Conservation (phyloP, 2,329 filamentous ascomycete species). For the Gremmenia infestans region DNA sequence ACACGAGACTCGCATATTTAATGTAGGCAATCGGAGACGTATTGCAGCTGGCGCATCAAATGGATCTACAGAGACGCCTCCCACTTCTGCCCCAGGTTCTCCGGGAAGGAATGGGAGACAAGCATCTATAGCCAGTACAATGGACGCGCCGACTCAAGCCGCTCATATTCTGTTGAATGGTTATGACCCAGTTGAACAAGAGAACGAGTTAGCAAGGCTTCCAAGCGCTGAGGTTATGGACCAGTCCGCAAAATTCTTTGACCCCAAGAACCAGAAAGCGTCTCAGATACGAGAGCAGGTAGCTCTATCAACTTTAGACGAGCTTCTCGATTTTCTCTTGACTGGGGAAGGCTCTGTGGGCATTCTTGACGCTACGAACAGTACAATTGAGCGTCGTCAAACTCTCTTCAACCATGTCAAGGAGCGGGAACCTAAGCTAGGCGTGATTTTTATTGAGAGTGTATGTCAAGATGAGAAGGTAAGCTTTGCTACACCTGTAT, state of each 20-base stretch:
- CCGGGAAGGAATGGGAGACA: conserved; percentile 25
- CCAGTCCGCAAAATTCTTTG: conserved; percentile 90
- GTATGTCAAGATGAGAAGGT: conserved; percentile 77
- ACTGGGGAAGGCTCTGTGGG: conserved; percentile 80
- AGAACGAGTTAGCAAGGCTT: conserved; percentile 14
- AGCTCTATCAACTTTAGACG: conserved; percentile 86
- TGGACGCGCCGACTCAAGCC: conserved; percentile 42
- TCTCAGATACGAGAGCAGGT: conserved; percentile 84
- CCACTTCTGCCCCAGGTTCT: conserved; percentile 13
- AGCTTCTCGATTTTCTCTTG: conserved; percentile 85
- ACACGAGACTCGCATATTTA: conserved; percentile 94
- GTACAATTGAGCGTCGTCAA: conserved; percentile 80
- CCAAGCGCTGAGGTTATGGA: conserved; percentile 56
- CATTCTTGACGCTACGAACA: conserved; percentile 96
- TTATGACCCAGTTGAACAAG: conserved; percentile 22
- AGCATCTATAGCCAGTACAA: conserved; percentile 16
- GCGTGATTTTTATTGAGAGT: conserved; percentile 92
- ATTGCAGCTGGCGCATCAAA: conserved; percentile 59
- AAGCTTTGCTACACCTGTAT: conserved; percentile 17
- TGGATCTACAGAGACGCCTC: conserved; percentile 18
- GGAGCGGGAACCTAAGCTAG: conserved; percentile 76
- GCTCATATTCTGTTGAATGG: conserved; percentile 56
- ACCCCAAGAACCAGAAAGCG: conserved; percentile 79
- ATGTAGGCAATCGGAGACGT: conserved; percentile 87
- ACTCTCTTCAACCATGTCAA: conserved; percentile 80